Evolutionary conservation across 2,329 filamentous ascomycete genomes (phyloP).

Genomic region (Fusarium sambucinum): DNA sequence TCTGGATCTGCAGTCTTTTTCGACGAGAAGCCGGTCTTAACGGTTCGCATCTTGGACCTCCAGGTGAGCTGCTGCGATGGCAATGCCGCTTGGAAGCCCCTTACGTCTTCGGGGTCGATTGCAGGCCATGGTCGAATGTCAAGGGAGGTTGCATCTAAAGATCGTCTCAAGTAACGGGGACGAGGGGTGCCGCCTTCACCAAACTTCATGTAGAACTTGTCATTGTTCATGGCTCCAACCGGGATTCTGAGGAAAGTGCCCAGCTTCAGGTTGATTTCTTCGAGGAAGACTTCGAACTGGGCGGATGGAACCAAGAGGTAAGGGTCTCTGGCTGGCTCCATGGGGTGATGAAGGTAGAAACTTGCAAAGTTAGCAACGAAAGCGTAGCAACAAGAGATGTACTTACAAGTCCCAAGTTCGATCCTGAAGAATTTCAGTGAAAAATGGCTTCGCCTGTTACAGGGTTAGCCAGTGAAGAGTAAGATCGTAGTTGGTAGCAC

Average conservation of each 20-base stretch:
- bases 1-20: constrained; percentile 55
- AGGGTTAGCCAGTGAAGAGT: constrained; percentile 23
- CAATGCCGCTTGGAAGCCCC: constrained; percentile 47
- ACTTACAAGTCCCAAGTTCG: constrained; percentile 82
- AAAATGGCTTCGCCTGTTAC: constrained; percentile 62
- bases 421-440: constrained; percentile 68
- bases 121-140: constrained; percentile 53
- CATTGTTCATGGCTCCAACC: constrained; percentile 56
- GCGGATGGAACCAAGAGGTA: constrained; percentile 74
- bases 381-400: neutral
- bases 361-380: constrained; percentile 55
- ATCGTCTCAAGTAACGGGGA: constrained; percentile 76
- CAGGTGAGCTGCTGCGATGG: constrained; percentile 29
- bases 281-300: constrained; percentile 75
- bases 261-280: constrained; percentile 72
- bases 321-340: constrained; percentile 60
- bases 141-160: constrained; percentile 56
- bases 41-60: constrained; percentile 40
- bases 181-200: constrained; percentile 68
- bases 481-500: constrained; percentile 36
- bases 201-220: constrained; percentile 73
- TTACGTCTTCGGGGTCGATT: constrained; percentile 53
- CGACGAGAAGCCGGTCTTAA: constrained; percentile 33
- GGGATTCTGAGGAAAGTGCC: constrained; percentile 70
- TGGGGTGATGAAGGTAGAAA: constrained; percentile 74